A percentile compares a stretch with the other conserved stretches of the same genome.
Conservation (phyloP, 768 basidiomycete genomes). For the Leccinum variicolor region DNA sequence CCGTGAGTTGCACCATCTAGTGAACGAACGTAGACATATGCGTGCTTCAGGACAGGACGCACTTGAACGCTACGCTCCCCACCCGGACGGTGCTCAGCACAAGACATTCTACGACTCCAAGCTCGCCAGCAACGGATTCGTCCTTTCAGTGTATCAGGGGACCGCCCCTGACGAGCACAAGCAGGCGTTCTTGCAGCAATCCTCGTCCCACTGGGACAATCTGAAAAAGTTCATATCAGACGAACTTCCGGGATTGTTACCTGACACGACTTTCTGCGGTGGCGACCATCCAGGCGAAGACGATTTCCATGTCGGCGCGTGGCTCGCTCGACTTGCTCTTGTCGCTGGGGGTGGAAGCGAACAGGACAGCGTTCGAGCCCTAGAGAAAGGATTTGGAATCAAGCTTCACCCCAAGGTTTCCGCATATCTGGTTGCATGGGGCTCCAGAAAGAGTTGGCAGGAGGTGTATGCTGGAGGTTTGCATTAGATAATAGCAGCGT, state of each 20-base stretch:
- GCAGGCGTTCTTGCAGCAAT: constrained; percentile 37
- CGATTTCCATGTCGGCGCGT: constrained; percentile 53
- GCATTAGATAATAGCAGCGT: constrained; percentile 29
- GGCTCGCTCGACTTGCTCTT: constrained; percentile 47
- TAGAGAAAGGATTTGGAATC: constrained; percentile 39
- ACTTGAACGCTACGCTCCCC: constrained; percentile 35
- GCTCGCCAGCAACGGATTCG: constrained; percentile 35
- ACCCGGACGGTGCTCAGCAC: constrained; percentile 34
- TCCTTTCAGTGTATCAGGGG: constrained; percentile 42
- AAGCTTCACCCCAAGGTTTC: constrained; percentile 37
- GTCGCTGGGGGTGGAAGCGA: constrained; percentile 35
- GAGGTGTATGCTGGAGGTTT: constrained; percentile 42
- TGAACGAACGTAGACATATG: not conserved
- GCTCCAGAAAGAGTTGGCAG: constrained; percentile 43
- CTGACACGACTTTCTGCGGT: constrained; percentile 44
- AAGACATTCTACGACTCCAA: constrained; percentile 45
- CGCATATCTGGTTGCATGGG: constrained; percentile 45
- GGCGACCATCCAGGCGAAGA: constrained; percentile 48
- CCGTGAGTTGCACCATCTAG: constrained; percentile 34
- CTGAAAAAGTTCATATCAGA: constrained; percentile 37
- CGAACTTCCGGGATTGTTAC: constrained; percentile 40
- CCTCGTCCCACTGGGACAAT: constrained; percentile 36
- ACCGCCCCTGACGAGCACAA: constrained; percentile 34
- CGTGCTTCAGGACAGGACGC: constrained; percentile 39
- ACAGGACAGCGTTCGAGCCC: constrained; percentile 34